Evolutionary conservation across 441 rosid genomes (phyloP).

Genomic region (Eruca vesicaria): DNA sequence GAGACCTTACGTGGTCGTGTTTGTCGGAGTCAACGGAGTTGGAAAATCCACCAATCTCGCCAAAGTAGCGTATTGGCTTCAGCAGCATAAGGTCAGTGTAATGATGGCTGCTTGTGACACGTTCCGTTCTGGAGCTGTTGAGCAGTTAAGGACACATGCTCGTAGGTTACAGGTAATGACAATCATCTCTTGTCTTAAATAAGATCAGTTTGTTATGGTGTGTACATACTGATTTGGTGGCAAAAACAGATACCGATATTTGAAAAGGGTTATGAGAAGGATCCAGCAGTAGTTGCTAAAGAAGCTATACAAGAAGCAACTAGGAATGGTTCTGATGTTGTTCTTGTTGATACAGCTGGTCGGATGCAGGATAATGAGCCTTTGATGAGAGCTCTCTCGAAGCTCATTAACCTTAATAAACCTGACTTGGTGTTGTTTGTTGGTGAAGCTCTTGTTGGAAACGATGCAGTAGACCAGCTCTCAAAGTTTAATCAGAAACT

Average conservation of each 20-base stretch:
- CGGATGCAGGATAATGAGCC: constrained; percentile 99
- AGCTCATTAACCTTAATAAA: constrained; percentile 76
- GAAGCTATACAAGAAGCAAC: constrained; percentile 95
- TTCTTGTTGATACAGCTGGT: constrained; percentile 98
- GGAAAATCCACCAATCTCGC: constrained; percentile 98
- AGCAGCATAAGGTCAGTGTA: constrained; percentile 81
- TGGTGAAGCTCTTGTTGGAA: constrained; percentile 98
- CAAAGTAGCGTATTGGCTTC: constrained; percentile 99
- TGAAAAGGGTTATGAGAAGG: constrained; percentile 97
- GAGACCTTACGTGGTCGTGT: constrained; percentile 89
- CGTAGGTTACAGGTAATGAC: constrained; percentile 86
- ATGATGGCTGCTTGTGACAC: constrained; percentile 99
- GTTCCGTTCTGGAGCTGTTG: constrained; percentile 98
- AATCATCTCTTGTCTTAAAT: neutral
- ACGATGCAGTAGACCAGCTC: constrained; percentile 95
- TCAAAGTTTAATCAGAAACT: constrained; percentile 96
- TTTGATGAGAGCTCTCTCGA: constrained; percentile 94
- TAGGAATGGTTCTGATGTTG: constrained; percentile 85
- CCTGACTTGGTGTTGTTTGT: constrained; percentile 96
- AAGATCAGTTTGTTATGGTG: neutral
- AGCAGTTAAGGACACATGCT: constrained; percentile 94
- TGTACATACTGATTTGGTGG: neutral
- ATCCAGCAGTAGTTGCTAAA: constrained; percentile 96
- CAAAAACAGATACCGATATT: constrained; percentile 77
- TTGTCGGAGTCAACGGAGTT: constrained; percentile 98